These are phyloP conservation scores for Leptographium radiaticola DNA, from an alignment of 2,329 filamentous ascomycete species.

Conservation along the genomic window DNA sequence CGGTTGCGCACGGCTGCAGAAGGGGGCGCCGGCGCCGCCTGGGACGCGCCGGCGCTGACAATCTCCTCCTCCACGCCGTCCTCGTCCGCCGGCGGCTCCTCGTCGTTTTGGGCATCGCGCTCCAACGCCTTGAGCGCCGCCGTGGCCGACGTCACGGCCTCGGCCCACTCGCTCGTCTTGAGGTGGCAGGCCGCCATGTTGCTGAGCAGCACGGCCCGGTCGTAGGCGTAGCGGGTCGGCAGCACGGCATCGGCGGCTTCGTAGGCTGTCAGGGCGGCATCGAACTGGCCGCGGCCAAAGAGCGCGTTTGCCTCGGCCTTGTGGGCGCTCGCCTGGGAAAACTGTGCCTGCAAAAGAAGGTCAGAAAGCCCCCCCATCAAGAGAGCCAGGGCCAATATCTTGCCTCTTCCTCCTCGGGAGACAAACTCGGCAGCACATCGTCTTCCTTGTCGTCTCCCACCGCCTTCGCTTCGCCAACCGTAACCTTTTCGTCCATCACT, in stretches of 20 bases:
- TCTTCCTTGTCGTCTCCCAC: no score
- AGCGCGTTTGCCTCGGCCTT: slow-evolving; percentile 68
- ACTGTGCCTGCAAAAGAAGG: slow-evolving; percentile 26
- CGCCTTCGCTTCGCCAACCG: no score
- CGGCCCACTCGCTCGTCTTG: slow-evolving; percentile 75
- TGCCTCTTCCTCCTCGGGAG: no score
- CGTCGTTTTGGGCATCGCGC: slow-evolving; percentile 15
- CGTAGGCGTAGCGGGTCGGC: slow-evolving; percentile 76
- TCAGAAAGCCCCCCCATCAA: no score
- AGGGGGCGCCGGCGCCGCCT: slow-evolving; percentile 27
- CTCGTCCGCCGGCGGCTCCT: slow-evolving; percentile 25
- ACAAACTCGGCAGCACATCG: no score
- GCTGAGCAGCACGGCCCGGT: slow-evolving; percentile 72
- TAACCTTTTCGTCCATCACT: no score
- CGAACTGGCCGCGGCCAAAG: slow-evolving; percentile 61
- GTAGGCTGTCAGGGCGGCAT: slow-evolving; percentile 70
- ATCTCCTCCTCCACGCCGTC: slow-evolving; percentile 45
- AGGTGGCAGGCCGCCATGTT: slow-evolving; percentile 86
- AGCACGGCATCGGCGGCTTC: slow-evolving; percentile 66
- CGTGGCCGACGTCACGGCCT: slow-evolving; percentile 62
- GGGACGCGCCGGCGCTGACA: slow-evolving; percentile 42
- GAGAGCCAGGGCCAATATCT: no score
- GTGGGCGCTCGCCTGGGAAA: slow-evolving; percentile 57
- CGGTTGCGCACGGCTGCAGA: slow-evolving; percentile 42
- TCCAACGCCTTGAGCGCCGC: slow-evolving; percentile 62